Evolutionary conservation across 352 stramenopile species (phyloP).

Genomic region (Pythium utonaiense): DNA sequence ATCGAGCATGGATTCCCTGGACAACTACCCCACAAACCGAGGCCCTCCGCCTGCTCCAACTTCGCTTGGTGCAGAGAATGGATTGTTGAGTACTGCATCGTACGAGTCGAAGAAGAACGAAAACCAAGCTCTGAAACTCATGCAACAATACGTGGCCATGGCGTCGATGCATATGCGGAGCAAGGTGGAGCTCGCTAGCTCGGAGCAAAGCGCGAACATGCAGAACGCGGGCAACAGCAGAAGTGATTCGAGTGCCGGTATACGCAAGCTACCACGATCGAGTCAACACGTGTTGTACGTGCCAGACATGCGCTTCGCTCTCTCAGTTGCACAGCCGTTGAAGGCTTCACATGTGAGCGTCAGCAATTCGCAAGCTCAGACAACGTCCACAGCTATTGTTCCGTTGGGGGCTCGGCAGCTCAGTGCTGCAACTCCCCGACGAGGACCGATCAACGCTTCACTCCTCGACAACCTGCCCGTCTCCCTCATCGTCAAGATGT

Average conservation of each 20-base stretch:
- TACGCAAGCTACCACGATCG: conserved; percentile 24
- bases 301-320: conserved; percentile 36
- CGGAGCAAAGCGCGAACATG: conserved; percentile 72
- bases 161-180: conserved; percentile 89
- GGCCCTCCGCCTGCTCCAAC: conserved; percentile 12
- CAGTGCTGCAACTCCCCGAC: conserved; percentile 10
- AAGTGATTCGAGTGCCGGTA: conserved; percentile 5
- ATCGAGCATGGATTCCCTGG: conserved; percentile 65
- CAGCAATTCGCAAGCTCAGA: conserved; percentile 16
- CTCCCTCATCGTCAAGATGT: conserved; percentile 79
- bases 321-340: conserved; percentile 27
- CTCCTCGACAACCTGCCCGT: conserved; percentile 74
- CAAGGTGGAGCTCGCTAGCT: conserved; percentile 82
- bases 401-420: conserved; percentile 21
- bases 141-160: conserved; percentile 86
- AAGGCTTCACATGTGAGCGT: conserved; percentile 17
- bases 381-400: conserved; percentile 24
- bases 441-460: conserved; percentile 20
- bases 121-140: conserved; percentile 73
- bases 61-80: conserved; percentile 9
- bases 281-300: conserved; percentile 31
- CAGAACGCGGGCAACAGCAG: conserved; percentile 32
- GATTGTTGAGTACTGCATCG: conserved; percentile 10
- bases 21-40: conserved; percentile 38
- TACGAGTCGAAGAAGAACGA: conserved; percentile 80